A percentile compares a stretch with the other conserved stretches of the same genome.
Conservation (phyloP, 345 rosid species). For the Citrus trifoliata region DNA sequence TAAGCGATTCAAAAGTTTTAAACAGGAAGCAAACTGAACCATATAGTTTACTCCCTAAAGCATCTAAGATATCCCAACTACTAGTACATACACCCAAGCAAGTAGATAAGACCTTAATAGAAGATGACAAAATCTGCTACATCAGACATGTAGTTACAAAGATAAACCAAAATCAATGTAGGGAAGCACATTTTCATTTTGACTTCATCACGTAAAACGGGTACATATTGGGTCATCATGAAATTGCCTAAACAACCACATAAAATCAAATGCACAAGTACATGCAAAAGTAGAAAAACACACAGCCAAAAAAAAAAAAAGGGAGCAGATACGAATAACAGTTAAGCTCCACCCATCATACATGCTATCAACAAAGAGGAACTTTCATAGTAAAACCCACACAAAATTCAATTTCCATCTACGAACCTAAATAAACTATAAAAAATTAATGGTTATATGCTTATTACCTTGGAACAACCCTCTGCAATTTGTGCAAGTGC, state of each 20-base stretch:
- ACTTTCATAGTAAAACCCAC: not conserved
- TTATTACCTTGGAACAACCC: constrained; percentile 66
- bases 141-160: not conserved
- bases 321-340: not conserved
- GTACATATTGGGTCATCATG: not conserved
- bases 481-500: constrained; percentile 74
- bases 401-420: not conserved
- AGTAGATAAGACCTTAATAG: not conserved
- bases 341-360: not conserved
- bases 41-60: not conserved
- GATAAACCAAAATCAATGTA: not conserved
- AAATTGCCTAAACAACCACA: not conserved
- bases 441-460: not conserved
- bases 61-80: not conserved
- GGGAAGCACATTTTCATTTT: not conserved
- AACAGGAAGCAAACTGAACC: not conserved
- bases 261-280: not conserved
- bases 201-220: not conserved
- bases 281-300: not conserved
- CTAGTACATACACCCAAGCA: not conserved
- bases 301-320: not conserved
- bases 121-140: not conserved
- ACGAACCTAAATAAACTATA: not conserved
- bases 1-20: not conserved
- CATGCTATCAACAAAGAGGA: not conserved